Evolutionary conservation across 2,329 filamentous ascomycete genomes (phyloP).

Genomic region (Fusarium denticulatum): DNA sequence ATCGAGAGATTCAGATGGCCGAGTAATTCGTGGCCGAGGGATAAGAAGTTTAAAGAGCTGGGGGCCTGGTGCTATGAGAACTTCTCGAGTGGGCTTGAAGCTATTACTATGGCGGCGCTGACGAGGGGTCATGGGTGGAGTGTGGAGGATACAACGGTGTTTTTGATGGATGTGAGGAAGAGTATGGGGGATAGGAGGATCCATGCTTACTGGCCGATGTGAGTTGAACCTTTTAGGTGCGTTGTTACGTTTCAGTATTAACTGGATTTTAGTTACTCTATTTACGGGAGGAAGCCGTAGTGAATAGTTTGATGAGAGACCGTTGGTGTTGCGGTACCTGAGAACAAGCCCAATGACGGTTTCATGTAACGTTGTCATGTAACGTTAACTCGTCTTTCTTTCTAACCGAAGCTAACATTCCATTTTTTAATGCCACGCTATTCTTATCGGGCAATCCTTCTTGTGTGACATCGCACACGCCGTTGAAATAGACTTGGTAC

Average conservation of each 20-base stretch:
- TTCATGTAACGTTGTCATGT: too few relatives aligned
- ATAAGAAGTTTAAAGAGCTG: not conserved
- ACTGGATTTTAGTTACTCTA: not conserved
- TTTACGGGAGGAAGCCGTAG: not conserved
- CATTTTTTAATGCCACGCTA: not conserved
- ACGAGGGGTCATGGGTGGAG: not conserved
- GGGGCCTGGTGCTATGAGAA: not conserved
- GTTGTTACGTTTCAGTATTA: not conserved
- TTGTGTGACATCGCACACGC: not conserved
- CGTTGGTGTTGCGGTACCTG: not conserved
- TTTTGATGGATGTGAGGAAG: not conserved
- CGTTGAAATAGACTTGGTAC: conserved; percentile 6
- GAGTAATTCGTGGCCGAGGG: not conserved
- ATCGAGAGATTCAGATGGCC: not conserved
- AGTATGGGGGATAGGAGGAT: not conserved
- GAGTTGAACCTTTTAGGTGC: accelerated
- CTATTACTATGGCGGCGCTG: not conserved
- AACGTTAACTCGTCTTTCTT: not conserved
- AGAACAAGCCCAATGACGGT: accelerated
- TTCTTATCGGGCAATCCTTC: not conserved
- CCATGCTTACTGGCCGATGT: not conserved
- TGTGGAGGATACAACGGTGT: not conserved
- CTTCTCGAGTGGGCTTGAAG: not conserved
- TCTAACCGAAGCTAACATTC: too few relatives aligned
- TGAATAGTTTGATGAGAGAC: not conserved